Base-by-base conservation (phyloP, 176 grass and related monocot species). In the Aegilops bicornis region DNA sequence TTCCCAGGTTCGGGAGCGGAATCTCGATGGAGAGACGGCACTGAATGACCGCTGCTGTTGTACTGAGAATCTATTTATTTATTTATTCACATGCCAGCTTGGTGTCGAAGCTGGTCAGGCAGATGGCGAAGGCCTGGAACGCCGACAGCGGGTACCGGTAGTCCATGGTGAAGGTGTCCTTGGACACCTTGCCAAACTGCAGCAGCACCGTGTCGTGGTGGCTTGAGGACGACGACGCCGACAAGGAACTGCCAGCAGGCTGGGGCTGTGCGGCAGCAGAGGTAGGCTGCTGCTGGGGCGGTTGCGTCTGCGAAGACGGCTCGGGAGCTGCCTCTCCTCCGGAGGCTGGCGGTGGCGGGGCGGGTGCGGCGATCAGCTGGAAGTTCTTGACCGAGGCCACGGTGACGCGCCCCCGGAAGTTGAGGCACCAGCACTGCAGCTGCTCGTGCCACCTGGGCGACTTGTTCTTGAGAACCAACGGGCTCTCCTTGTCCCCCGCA, bases 371-470 rank as follows among this genome's bases (percentile, higher is more conserved):
- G 60, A 97, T 91, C 64, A 97, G 74, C 84, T 97, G 95, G 39
- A 97, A 97, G 79, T 97, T 97, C 80, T 97, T 97, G 10, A 97
- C 95, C 0, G 95, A 97, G 13, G 95, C 95, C 19, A 97, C 92
- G 0, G 92, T 97, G n/a, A 97, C 95, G 3, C 92, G 89, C 7
- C 95, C 95, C 1, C 95, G 83, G 86, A 97, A 97, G 85, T 97
- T 94, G 70, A 97, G 90, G 86, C 95, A 97, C 95, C 95, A 97
- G 83, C 95, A 97, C 72, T 97, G 95, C 86, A 97, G 76, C 73
- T 97, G 95, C 35, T 97, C 92, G 0, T 97, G 95, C 95, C 95
- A 97, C 80, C 92, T 85, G 0, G 95, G 95, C 1, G 83, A 78
- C 56, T 97, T 94, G 92, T 97, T 97, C 45, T 84, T 85, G 25